Conservation (phyloP, 2,329 filamentous ascomycete genomes). For the Mycocentrospora acerina region DNA sequence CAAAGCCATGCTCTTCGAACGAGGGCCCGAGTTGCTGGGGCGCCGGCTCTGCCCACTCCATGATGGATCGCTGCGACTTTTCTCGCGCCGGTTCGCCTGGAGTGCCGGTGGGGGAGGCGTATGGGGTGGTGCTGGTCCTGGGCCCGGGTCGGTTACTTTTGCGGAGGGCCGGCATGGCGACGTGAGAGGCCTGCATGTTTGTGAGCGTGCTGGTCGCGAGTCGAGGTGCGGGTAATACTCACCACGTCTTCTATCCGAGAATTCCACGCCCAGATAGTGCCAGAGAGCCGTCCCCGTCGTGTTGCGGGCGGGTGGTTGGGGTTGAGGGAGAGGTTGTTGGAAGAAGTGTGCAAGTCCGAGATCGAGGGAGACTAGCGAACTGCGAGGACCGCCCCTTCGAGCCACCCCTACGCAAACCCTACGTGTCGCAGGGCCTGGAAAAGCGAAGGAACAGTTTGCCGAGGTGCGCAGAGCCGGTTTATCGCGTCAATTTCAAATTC, state of each 20-base stretch:
- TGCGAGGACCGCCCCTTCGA: slow-evolving; percentile 13
- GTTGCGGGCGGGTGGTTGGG: slow-evolving; percentile 28
- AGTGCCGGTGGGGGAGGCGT: slow-evolving; percentile 32
- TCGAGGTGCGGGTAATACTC: slow-evolving; percentile 16
- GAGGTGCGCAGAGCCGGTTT: neutral
- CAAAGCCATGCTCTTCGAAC: slow-evolving; percentile 75
- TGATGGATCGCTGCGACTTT: slow-evolving; percentile 42
- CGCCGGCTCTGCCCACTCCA: slow-evolving; percentile 60
- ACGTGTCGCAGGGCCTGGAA: slow-evolving; percentile 7
- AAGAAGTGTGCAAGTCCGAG: slow-evolving; percentile 26
- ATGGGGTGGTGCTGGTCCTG: slow-evolving; percentile 39
- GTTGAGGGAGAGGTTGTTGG: slow-evolving; percentile 19
- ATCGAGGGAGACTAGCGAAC: slow-evolving; percentile 18
- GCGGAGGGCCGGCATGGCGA: slow-evolving; percentile 42
- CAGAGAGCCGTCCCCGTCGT: slow-evolving; percentile 29
- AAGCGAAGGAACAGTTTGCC: neutral
- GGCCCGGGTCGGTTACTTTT: slow-evolving; percentile 39
- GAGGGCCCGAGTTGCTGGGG: slow-evolving; percentile 61
- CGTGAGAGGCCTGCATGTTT: slow-evolving; percentile 28
- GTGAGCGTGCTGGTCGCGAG: slow-evolving; percentile 30
- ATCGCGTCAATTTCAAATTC: neutral
- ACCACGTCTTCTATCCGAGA: slow-evolving; percentile 35
- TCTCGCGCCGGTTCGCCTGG: slow-evolving; percentile 31
- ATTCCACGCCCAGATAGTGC: slow-evolving; percentile 29
- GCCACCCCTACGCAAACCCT: slow-evolving; percentile 14